Percentiles rank a stretch among this genome's conserved stretches.
Conservation (phyloP, 768 basidiomycete species). For the Boletales sp. region DNA sequence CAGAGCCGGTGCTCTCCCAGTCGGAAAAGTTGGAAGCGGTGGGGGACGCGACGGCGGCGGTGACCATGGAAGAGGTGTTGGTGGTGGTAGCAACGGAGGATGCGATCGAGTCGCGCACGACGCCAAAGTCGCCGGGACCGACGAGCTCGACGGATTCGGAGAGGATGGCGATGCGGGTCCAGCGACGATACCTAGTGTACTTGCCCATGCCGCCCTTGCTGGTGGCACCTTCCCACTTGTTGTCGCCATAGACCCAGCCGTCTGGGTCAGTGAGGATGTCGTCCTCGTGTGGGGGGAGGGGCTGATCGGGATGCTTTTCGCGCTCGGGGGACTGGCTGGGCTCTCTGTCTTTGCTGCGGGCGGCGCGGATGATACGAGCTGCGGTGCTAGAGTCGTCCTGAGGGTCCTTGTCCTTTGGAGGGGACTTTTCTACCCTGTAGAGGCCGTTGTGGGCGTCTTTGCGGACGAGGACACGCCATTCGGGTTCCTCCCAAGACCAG, state of each 20-base stretch:
- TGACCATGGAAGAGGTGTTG: constrained; percentile 23
- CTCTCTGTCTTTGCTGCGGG: constrained; percentile 53
- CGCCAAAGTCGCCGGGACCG: constrained; percentile 31
- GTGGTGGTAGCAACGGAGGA: constrained; percentile 13
- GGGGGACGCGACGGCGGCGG: constrained; percentile 22
- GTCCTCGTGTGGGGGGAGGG: constrained; percentile 39
- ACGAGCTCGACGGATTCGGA: constrained; percentile 66
- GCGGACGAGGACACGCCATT: constrained; percentile 77
- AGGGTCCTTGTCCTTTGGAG: constrained; percentile 43
- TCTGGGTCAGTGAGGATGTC: constrained; percentile 72
- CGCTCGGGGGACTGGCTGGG: constrained; percentile 21
- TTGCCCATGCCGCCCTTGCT: constrained; percentile 84
- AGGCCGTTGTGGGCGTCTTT: constrained; percentile 48
- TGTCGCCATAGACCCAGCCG: constrained; percentile 93
- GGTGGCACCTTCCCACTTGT: constrained; percentile 86
- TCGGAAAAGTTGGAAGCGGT: constrained; percentile 30
- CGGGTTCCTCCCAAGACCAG: constrained; percentile 90
- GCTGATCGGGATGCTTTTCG: constrained; percentile 25
- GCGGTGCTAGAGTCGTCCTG: constrained; percentile 42
- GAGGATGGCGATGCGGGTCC: constrained; percentile 82
- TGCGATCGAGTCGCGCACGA: constrained; percentile 25
- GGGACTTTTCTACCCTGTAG: constrained; percentile 56
- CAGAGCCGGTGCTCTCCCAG: constrained; percentile 27
- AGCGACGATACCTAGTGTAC: constrained; percentile 84
- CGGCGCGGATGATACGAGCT: constrained; percentile 37